These are phyloP conservation scores for Phytophthora idaei DNA, from an alignment of 352 stramenopile species.

Conservation along the genomic window DNA sequence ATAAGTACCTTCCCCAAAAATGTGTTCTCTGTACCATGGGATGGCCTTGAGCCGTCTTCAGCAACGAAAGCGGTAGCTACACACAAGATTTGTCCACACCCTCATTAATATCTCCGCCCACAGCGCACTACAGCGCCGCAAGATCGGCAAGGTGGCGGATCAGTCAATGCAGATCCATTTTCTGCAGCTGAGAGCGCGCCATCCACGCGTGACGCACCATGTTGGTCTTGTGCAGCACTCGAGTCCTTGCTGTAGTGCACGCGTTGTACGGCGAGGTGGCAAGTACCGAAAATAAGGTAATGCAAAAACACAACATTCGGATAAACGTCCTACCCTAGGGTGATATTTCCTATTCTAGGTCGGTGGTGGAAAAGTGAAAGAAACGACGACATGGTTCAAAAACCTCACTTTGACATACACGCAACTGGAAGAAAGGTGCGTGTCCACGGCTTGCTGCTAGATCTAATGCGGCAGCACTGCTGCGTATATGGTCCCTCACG, in stretches of 20 bases:
- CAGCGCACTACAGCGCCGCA: neutral
- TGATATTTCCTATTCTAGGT: neutral
- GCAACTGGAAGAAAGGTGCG: slow-evolving; percentile 18
- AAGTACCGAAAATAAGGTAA: slow-evolving; percentile 29
- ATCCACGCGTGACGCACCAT: slow-evolving; percentile 29
- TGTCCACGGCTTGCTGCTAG: neutral
- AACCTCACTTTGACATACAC: slow-evolving; percentile 32
- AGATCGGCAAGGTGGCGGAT: neutral
- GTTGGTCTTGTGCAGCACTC: slow-evolving; percentile 11
- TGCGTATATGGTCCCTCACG: neutral
- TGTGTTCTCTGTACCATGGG: slow-evolving; percentile 77
- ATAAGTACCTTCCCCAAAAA: neutral
- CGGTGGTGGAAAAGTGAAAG: slow-evolving; percentile 16
- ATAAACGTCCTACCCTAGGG: neutral
- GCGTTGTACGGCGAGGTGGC: slow-evolving; percentile 14
- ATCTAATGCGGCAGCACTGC: neutral
- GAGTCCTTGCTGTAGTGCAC: slow-evolving; percentile 8
- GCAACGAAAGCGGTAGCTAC: slow-evolving; percentile 95
- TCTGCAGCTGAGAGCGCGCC: neutral
- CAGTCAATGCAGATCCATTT: neutral
- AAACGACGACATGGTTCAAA: slow-evolving; percentile 11
- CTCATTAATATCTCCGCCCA: slow-evolving; percentile 8
- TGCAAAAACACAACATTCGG: slow-evolving; percentile 1
- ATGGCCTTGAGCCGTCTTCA: slow-evolving; percentile 95
- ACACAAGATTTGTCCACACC: slow-evolving; percentile 29